Evolutionary conservation across 2,329 filamentous ascomycete genomes (phyloP), one percentile per base, ranked within the genome.

Genomic region (Taxawa tesnikishii): DNA sequence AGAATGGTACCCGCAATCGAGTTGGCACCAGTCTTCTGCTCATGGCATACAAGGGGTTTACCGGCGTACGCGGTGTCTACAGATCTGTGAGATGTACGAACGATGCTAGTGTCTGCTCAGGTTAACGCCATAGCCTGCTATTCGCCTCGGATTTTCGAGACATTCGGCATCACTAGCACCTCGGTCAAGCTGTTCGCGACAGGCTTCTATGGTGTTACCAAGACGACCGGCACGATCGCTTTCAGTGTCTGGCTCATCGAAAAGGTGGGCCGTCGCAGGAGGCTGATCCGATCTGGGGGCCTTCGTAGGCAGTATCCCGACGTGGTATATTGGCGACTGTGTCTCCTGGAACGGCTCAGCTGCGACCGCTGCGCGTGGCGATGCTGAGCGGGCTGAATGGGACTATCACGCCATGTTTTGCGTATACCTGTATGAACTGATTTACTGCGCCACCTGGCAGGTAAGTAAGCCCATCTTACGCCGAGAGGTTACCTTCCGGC

Each of bases 381-480:
- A 54, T 11, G 45, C 60, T 2, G 50, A 57, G 6, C 61, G 63
- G 0, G 46, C 57, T 7, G 61, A 59, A 3, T 67, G 65, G 37
- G 68, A 67, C 0, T 62, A 65, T 36, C 58, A 67, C 11, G 67
- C 68, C 7, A 70, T 67, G 23, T 66, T 66, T 3, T 66, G 65
- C 44, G 63, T 72, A n/a, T 71, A 70, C 52, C 51, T 71, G 2
- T 70, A 70, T 38, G 67, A 59, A 1, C 56, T 69, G 30, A 69
- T 70, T 39, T 68, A 67, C 29, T 66, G 56, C 33, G 55, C 56
- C 1, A 58, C 56, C 2, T 61, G 59, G 58, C 56, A 60, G 29
- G 54, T 39, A 11, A 45, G n/a, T 44, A 23, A 43, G 37, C 1
- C 43, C 39, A 37, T 30, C 32, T 9, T 38, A 39, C 11, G 29